Conservation (phyloP, 2,329 filamentous ascomycete species). For the Aspergillus ustus region DNA sequence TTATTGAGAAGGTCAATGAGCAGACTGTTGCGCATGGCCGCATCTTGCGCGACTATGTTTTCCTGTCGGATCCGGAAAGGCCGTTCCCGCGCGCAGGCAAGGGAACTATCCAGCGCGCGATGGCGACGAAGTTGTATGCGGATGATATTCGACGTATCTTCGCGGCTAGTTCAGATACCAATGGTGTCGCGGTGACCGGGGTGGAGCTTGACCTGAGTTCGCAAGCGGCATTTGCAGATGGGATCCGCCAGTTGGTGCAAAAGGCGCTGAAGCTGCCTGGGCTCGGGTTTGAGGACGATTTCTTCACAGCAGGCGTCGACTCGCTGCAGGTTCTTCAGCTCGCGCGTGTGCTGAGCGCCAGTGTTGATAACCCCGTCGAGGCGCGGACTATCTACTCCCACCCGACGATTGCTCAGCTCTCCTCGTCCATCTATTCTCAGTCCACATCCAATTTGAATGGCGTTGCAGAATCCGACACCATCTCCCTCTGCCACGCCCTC, state of each 20-base stretch:
- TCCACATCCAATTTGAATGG: not conserved
- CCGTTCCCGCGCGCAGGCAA: constrained; percentile 15
- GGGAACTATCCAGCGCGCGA: constrained; percentile 12
- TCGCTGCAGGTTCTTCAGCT: constrained; percentile 16
- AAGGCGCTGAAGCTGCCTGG: not conserved
- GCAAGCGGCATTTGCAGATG: not conserved
- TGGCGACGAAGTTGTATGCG: constrained; percentile 6
- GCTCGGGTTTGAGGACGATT: constrained; percentile 4
- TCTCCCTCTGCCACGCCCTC: not conserved
- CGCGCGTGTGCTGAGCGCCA: not conserved
- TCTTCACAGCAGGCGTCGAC: constrained; percentile 13
- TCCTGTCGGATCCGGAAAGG: not conserved
- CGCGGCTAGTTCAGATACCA: not conserved
- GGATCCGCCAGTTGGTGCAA: not conserved
- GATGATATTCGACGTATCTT: constrained; percentile 16
- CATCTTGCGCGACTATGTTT: constrained; percentile 9
- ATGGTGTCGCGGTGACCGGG: not conserved
- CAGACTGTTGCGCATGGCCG: constrained; percentile 10
- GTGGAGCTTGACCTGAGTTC: not conserved
- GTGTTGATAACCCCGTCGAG: constrained; percentile 1
- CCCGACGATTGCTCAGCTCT: constrained; percentile 5
- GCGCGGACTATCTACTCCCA: constrained; percentile 8
- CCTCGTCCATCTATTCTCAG: not conserved
- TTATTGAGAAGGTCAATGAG: constrained; percentile 11
- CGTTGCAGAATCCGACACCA: not conserved